phyloP scores from a whole-genome alignment of 2,329 filamentous ascomycete species.

The Pseudogymnoascus sp. region DNA sequence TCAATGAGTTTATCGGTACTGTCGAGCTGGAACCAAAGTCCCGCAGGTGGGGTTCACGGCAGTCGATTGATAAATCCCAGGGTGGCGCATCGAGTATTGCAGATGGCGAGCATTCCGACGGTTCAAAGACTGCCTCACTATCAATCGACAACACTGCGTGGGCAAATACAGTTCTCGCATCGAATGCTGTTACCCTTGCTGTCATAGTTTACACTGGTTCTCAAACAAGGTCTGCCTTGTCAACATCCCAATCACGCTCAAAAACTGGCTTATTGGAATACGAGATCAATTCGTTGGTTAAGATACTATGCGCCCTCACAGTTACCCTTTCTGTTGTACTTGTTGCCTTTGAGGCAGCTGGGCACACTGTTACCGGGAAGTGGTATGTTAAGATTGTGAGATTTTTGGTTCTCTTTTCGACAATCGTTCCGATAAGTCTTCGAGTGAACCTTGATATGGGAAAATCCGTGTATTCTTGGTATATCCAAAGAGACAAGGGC shows the following conservation, averaged over 20 bases:
- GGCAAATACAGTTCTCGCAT: slow-evolving; percentile 96
- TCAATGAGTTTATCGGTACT: slow-evolving; percentile 92
- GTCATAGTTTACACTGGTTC: slow-evolving; percentile 92
- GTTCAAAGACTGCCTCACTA: slow-evolving; percentile 57
- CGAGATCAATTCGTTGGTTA: slow-evolving; percentile 95
- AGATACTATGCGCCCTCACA: slow-evolving; percentile 87
- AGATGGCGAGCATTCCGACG: slow-evolving; percentile 17
- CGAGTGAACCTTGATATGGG: slow-evolving; percentile 96
- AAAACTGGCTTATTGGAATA: slow-evolving; percentile 91
- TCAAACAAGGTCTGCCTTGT: slow-evolving; percentile 87
- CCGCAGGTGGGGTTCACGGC: slow-evolving; percentile 32
- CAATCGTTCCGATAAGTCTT: slow-evolving; percentile 93
- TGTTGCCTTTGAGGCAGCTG: slow-evolving; percentile 78
- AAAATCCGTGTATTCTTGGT: slow-evolving; percentile 91
- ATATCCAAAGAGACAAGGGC: slow-evolving; percentile 83
- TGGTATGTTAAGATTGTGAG: slow-evolving; percentile 99
- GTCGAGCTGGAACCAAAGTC: slow-evolving; percentile 61
- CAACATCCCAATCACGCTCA: slow-evolving; percentile 82
- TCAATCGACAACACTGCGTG: slow-evolving; percentile 97
- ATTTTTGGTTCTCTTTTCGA: slow-evolving; percentile 98
- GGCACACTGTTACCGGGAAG: slow-evolving; percentile 52
- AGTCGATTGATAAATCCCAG: slow-evolving; percentile 30
- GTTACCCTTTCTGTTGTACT: slow-evolving; percentile 78
- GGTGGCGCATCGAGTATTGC: slow-evolving; percentile 23
- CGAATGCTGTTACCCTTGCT: slow-evolving; percentile 78